Evolutionary conservation across 1,284 basidiomycete genomes (phyloP).

Genomic region (Pseudozyma pruni): DNA sequence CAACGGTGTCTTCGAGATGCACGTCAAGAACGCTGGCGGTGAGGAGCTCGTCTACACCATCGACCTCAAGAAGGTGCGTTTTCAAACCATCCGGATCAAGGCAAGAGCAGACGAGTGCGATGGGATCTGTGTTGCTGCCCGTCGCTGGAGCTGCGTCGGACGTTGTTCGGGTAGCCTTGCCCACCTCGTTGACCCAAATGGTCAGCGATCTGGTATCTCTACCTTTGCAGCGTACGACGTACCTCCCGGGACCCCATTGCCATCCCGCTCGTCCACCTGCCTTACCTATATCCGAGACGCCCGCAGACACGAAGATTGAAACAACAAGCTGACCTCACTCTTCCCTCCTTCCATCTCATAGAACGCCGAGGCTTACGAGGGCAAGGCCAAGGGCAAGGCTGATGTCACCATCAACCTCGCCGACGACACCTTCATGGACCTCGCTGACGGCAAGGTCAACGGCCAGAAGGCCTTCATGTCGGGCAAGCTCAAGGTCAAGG

Average conservation of each 20-base stretch:
- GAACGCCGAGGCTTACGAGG: slow-evolving; percentile 66
- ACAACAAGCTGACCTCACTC: slow-evolving; percentile 4
- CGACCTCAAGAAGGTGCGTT: slow-evolving; percentile 83
- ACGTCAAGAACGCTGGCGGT: slow-evolving; percentile 80
- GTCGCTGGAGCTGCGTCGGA: too few relatives aligned
- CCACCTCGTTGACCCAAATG: too few relatives aligned
- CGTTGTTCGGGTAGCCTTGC: too few relatives aligned
- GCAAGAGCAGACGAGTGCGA: too few relatives aligned
- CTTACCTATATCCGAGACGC: too few relatives aligned
- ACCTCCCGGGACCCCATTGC: too few relatives aligned
- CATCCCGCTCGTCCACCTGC: too few relatives aligned
- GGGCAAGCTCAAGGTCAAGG: slow-evolving; percentile 66
- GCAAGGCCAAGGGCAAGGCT: slow-evolving; percentile 67
- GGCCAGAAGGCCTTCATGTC: slow-evolving; percentile 68
- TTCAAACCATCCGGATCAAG: not conserved
- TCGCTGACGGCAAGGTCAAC: slow-evolving; percentile 68
- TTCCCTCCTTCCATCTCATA: slow-evolving; percentile 6
- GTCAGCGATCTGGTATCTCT: too few relatives aligned
- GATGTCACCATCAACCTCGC: slow-evolving; percentile 67
- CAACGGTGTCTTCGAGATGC: slow-evolving; percentile 90
- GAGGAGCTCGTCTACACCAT: slow-evolving; percentile 81
- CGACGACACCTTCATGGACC: slow-evolving; percentile 67
- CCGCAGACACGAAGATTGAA: too few relatives aligned
- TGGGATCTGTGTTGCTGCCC: not conserved
- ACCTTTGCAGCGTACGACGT: too few relatives aligned